Conservation (phyloP, 352 stramenopile genomes). For the Globisporangium apiculatum region DNA sequence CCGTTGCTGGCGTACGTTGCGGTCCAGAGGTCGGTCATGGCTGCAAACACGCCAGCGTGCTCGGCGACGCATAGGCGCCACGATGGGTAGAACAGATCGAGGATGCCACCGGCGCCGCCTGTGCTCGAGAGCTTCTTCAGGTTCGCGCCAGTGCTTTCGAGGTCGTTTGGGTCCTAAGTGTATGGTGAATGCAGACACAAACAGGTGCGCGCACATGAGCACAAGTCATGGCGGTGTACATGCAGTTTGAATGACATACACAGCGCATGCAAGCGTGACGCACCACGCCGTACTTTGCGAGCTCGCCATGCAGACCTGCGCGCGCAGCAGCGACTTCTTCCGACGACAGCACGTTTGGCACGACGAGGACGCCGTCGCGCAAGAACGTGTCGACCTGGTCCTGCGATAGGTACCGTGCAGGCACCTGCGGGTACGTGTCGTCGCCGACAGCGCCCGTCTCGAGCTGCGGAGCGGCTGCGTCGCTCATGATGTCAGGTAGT, state of each 20-base stretch:
- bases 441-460: constrained; percentile 14
- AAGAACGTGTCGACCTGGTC: constrained; percentile 60
- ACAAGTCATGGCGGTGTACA: not conserved
- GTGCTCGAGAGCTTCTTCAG: constrained; percentile 84
- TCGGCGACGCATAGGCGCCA: constrained; percentile 81
- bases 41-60: constrained; percentile 61
- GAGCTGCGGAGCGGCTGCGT: constrained; percentile 5
- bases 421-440: constrained; percentile 16
- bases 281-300: constrained; percentile 69
- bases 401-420: constrained; percentile 28
- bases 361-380: constrained; percentile 59
- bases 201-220: no score
- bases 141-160: constrained; percentile 51
- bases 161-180: constrained; percentile 49
- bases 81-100: constrained; percentile 87
- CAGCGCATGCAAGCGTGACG: constrained; percentile 4
- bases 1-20: constrained; percentile 56
- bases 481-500: not conserved
- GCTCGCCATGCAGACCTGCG: constrained; percentile 48
- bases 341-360: constrained; percentile 57
- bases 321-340: constrained; percentile 52
- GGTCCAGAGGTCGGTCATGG: constrained; percentile 77
- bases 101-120: constrained; percentile 77
- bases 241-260: not conserved
- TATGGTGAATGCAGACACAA: not conserved